Conservation (phyloP, 1,139 yeast species). For the Scheffersomyces stambukii region DNA sequence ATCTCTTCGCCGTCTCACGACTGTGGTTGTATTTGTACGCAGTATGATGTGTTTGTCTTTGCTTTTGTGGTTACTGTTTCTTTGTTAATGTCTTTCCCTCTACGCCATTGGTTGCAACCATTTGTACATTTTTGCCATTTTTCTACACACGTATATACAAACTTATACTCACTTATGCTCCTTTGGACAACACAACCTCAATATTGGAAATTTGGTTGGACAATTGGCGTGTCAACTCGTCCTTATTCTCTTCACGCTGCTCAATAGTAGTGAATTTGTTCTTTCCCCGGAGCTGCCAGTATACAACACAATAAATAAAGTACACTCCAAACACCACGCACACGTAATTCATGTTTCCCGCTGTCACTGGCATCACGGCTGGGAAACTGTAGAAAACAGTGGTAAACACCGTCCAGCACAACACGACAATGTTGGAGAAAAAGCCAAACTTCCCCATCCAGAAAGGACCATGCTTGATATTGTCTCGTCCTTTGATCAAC, state of each 20-base stretch:
- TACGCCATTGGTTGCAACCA: too few species aligned
- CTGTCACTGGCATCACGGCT: constrained; percentile 40
- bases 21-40: too few species aligned
- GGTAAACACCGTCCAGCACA: constrained; percentile 39
- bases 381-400: constrained; percentile 43
- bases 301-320: constrained; percentile 25
- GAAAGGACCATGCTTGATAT: constrained; percentile 39
- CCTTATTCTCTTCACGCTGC: constrained; percentile 20
- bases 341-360: constrained; percentile 45
- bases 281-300: constrained; percentile 39
- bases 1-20: too few species aligned
- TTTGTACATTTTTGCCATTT: too few species aligned
- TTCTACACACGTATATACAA: too few species aligned
- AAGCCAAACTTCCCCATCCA: constrained; percentile 42
- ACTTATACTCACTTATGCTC: too few species aligned
- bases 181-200: constrained; percentile 20
- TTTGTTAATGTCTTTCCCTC: too few species aligned
- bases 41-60: too few species aligned
- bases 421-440: constrained; percentile 16
- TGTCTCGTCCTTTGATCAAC: constrained; percentile 32
- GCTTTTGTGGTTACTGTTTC: too few species aligned
- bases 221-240: constrained; percentile 23
- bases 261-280: constrained; percentile 23
- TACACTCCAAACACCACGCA: constrained; percentile 37
- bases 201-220: constrained; percentile 24